These are phyloP conservation scores for Rubia tinctorum DNA, from an alignment of 305 asterid genomes.

Conservation along the genomic window DNA sequence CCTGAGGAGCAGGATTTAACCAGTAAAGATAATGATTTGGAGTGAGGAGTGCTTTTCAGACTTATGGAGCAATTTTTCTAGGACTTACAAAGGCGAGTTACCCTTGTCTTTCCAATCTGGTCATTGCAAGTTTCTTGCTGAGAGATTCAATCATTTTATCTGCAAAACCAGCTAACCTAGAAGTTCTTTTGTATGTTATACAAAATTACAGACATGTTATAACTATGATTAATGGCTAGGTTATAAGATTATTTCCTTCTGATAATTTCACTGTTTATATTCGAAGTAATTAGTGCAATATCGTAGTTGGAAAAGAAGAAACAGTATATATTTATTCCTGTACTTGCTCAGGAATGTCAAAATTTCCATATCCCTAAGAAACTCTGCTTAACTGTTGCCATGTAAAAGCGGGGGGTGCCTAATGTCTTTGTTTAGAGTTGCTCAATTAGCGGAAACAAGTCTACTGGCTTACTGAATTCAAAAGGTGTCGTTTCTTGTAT, in stretches of 20 bases:
- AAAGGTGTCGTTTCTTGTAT: no score
- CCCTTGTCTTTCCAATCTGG: slow-evolving; percentile 8
- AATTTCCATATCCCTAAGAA: no score
- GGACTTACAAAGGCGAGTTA: not conserved
- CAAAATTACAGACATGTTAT: not conserved
- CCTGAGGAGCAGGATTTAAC: slow-evolving; percentile 29
- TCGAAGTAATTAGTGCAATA: not conserved
- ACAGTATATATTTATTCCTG: not conserved
- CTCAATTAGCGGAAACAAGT: no score
- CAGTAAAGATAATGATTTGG: slow-evolving; percentile 15
- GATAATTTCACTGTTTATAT: not conserved
- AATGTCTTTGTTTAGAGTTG: no score
- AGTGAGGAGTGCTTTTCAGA: not conserved
- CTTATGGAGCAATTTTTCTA: not conserved
- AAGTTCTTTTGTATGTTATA: not conserved
- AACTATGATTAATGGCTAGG: not conserved
- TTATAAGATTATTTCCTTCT: not conserved
- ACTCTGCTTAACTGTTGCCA: no score
- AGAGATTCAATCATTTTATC: slow-evolving; percentile 6
- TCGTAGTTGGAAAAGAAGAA: not conserved
- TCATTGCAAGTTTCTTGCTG: not conserved
- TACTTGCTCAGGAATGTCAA: no score
- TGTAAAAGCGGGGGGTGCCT: no score
- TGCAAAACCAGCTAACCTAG: not conserved
- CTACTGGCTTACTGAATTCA: no score